phyloP scores from a whole-genome alignment of 139 green algal species.

The Chlorella sp. region DNA sequence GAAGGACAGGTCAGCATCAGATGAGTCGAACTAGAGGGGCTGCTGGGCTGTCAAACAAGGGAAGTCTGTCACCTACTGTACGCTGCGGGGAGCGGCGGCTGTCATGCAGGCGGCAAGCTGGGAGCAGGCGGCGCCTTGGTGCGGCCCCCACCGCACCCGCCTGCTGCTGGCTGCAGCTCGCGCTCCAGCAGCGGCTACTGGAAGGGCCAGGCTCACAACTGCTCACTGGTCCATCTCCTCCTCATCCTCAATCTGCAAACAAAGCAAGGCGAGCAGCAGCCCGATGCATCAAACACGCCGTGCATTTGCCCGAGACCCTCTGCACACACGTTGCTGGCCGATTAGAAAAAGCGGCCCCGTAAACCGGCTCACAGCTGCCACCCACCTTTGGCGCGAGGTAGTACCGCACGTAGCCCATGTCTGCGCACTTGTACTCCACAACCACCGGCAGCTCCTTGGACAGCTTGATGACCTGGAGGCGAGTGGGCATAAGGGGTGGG shows the following conservation, averaged over 20 bases:
- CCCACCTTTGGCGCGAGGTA: constrained; percentile 87
- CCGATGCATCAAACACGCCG: background rate
- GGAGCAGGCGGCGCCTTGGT: too few relatives aligned
- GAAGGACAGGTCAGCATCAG: too few relatives aligned
- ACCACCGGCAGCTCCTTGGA: constrained; percentile 91
- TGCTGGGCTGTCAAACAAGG: too few relatives aligned
- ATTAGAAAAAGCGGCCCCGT: background rate
- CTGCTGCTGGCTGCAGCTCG: background rate
- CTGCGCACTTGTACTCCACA: constrained; percentile 89
- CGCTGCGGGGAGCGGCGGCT: too few relatives aligned
- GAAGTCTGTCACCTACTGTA: too few relatives aligned
- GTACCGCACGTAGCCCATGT: constrained; percentile 80
- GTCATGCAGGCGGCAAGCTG: too few relatives aligned
- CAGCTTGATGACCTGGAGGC: constrained; percentile 50
- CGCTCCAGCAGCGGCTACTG: too few relatives aligned
- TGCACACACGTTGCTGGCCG: background rate
- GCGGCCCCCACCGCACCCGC: too few relatives aligned
- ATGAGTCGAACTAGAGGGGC: too few relatives aligned
- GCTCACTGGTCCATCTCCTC: constrained; percentile 21
- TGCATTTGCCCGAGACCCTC: background rate
- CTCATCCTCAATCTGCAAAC: constrained; percentile 30
- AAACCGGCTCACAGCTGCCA: too few relatives aligned
- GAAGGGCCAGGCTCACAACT: too few relatives aligned
- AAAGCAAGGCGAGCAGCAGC: background rate
- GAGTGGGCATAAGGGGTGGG: constrained; percentile 1